Evolutionary conservation across 345 rosid species (phyloP), one percentile per base, ranked within the genome.

Genomic region (Nephelium lappaceum): DNA sequence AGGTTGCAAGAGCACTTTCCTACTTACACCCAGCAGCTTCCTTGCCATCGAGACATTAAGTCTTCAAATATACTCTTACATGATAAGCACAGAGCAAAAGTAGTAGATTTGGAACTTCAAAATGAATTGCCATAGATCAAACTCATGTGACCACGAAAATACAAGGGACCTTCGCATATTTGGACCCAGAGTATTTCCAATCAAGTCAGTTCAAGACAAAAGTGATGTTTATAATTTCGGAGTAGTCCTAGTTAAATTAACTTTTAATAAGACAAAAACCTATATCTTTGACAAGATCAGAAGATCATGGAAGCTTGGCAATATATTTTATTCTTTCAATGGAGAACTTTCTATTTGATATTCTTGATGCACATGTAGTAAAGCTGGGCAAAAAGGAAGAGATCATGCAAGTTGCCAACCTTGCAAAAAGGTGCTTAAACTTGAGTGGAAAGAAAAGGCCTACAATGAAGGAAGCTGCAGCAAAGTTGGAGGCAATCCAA

Each of bases 71-170:
- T 71, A 71, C 41, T 71, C 0, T 51, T 71, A 27, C 42, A 71
- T 8, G 74, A 71, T 18, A 71, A 71, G n/a, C 49, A 70, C 42
- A 42, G 57, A 62, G 77, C 58, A 5, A 61, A 74, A 74, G 36
- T 74, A 63, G 66, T 67, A 7, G 60, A 62, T 74, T 74, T 61
- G 77, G 69, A 19, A 74, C 69, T 42, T 62, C 69, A 19, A 38
- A n/a, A 43, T 74, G 69, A 25, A 15, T 41, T 24, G 7, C 69
- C 7, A 16, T 62, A 1, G 77, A 53, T 31, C 45, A 71, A 51
- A 71, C 74, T 53, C 74, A 71, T 51, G 14, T 71, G 16, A 71
- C 42, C 15, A 31, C 74, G 10, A 27, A 51, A 71, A 60, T 71
- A 16, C 25, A 51, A 18, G 63, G 74, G 16, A 71, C 63, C 0